Base-by-base conservation (phyloP, 441 rosid species). In the Adansonia grandidieri region DNA sequence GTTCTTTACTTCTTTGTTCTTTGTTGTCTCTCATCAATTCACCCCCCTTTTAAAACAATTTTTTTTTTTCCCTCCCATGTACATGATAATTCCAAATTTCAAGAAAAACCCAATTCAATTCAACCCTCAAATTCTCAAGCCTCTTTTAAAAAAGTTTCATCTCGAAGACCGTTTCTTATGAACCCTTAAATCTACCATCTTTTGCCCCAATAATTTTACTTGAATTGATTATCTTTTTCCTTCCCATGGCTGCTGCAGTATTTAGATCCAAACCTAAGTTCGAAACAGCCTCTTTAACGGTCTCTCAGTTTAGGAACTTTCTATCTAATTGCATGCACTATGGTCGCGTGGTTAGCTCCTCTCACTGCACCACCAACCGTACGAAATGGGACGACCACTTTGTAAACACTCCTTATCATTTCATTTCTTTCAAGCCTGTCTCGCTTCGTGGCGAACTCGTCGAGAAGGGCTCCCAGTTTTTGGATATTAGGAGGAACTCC, bases 251-350 rank as follows among this genome's bases (percentile, higher is more conserved):
- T 84, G 91, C 90, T 94, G 40, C 66, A 24, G 89, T 91, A 37
- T 37, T 37, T 3, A 37, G 40, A 37, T 37, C 40, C 40, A 37
- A 37, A 37, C 40, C 40, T 22, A 83, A 89, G 3, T 83, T 86
- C 67, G 93, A 86, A 78, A 82, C 93, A 37, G 86, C 90, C n/a
- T 88, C 94, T 40, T 85, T 88, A 32, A 85, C 93, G 0, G 86
- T 87, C 28, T 82, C 91, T 77, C 96, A 92, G 2, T 91, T 92
- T 76, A 85, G 93, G 58, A 89, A 83, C 86, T 89, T 89, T 77
- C 44, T 90, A 40, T 83, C 85, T 73, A 91, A 84, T 81, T 87
- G 83, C 82, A 66, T 84, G 81, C 94, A 86, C 62, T 85, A 84
- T 70, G 91, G 94, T 76, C 88, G 87, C 63, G 7, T 84, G 73